Evolutionary conservation across 2,329 filamentous ascomycete genomes (phyloP), one percentile per base, ranked within the genome.

Genomic region (Hypoxylon sp.): DNA sequence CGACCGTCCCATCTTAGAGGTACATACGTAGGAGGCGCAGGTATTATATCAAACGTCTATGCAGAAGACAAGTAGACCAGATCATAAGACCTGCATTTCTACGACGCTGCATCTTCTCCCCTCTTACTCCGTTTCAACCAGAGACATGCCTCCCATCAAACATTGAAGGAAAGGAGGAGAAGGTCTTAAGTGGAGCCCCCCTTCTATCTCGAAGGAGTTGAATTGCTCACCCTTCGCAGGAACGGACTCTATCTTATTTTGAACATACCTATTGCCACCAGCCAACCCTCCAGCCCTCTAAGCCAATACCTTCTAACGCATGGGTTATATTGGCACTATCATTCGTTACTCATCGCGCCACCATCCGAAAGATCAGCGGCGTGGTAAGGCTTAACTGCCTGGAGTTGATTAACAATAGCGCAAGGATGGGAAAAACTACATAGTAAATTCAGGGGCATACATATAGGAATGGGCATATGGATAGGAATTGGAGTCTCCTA

Each of bases 371-470:
- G 35, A 39, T 57, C 37, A 61, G 54, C 33, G 51, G 26, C 37
- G 39, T 37, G 22, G 51, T 29, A 50, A 58, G 24, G 22, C 47
- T 59, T 48, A 14, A 54, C 22, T 46, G 13, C n/a, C 47, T 33
- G 42, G 61, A 55, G 44, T 37, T 62, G 59, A 63, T 58, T 59
- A 35, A 64, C 14, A 22, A 37, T 9, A 53, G 19, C 53, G 6
- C 33, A 39, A 57, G 47, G 22, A 29, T 19, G 35, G 50, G 29
- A 48, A 37, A 46, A 22, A 37, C 37, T 31, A n/a, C n/a, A n/a
- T n/a, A 31, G 37, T 29, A 63, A 59, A 65, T 62, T 67, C 35
- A 70, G 64, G 64, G 64, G 64, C 48, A 51, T 35, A 29, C 48
- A 51, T 35, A 29, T 47, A 50, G 39, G 62, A 65, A n/a, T n/a